phyloP scores from a whole-genome alignment of 257 asterid genomes.

The Capsicum rhomboideum region DNA sequence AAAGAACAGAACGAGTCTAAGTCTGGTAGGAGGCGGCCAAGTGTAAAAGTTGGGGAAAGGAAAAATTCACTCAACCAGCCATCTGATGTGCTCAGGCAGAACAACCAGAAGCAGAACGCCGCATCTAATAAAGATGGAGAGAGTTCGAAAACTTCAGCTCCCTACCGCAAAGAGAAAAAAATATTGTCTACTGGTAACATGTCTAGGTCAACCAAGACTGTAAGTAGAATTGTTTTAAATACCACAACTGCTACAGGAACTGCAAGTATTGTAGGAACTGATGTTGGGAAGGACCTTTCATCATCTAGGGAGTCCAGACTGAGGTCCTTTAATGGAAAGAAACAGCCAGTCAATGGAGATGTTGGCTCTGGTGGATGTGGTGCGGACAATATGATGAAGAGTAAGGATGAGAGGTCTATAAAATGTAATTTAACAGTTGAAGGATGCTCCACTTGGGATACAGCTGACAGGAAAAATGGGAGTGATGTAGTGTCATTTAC shows the following conservation, averaged over 20 bases:
- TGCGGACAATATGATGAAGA: constrained; percentile 12
- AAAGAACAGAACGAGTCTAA: constrained; percentile 42
- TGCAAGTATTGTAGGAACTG: constrained; percentile 41
- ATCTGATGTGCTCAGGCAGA: constrained; percentile 66
- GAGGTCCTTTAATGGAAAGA: constrained; percentile 41
- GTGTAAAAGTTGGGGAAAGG: constrained; percentile 42
- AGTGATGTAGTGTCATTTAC: constrained; percentile 91
- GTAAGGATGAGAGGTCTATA: constrained; percentile 41
- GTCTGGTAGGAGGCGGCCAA: constrained; percentile 30
- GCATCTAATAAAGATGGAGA: constrained; percentile 34
- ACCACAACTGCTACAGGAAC: constrained; percentile 42
- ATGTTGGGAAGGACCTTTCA: constrained; percentile 52
- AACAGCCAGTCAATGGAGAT: constrained; percentile 22
- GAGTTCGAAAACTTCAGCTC: constrained; percentile 29
- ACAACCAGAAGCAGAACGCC: constrained; percentile 83
- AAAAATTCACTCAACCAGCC: constrained; percentile 33
- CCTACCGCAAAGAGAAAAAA: constrained; percentile 43
- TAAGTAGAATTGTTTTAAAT: constrained; percentile 49
- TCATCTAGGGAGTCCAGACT: constrained; percentile 17
- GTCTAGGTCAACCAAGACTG: constrained; percentile 40
- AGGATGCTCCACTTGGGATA: constrained; percentile 49
- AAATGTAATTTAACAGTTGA: constrained; percentile 45
- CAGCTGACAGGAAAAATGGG: constrained; percentile 47
- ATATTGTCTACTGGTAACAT: constrained; percentile 25
- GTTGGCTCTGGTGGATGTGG: constrained; percentile 27